Evolutionary conservation across 306 rosid species (phyloP).

Genomic region (Chamaecrista fasciculata): DNA sequence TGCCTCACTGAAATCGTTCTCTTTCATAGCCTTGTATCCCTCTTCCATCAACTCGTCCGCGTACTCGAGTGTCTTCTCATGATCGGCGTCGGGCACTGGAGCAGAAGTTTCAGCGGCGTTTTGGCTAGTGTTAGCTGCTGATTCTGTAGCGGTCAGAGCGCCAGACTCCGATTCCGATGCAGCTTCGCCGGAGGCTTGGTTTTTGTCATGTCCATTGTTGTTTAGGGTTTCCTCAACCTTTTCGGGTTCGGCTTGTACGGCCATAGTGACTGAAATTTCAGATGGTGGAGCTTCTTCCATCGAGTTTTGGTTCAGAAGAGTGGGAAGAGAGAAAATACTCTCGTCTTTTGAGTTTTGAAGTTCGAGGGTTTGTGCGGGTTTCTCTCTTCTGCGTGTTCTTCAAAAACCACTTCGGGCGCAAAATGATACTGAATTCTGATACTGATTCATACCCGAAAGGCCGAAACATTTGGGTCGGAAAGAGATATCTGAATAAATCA

Average conservation of each 20-base stretch:
- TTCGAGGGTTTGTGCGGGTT: conserved; percentile 28
- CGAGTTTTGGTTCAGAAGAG: conserved; percentile 27
- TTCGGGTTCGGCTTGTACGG: conserved; percentile 19
- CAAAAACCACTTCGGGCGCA: conserved; percentile 45
- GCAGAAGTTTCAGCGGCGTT: conserved; percentile 41
- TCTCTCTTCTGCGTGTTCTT: conserved; percentile 15
- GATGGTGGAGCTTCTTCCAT: conserved; percentile 61
- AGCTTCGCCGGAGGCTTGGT: conserved; percentile 42
- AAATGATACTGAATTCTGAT: neutral
- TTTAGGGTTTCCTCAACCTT: conserved; percentile 38
- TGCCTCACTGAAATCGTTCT: conserved; percentile 65
- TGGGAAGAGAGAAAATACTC: neutral
- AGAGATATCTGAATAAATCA: conserved; percentile 10
- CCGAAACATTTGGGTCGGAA: neutral
- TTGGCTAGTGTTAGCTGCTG: conserved; percentile 43
- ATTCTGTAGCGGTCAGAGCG: conserved; percentile 40
- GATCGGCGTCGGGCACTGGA: conserved; percentile 39
- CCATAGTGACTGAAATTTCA: conserved; percentile 41
- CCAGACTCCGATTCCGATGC: conserved; percentile 31
- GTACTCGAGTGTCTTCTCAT: conserved; percentile 48
- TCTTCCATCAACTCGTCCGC: conserved; percentile 66
- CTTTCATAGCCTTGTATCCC: conserved; percentile 69
- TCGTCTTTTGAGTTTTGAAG: neutral
- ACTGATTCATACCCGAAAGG: neutral
- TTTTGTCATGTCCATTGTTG: conserved; percentile 31